phyloP scores from a whole-genome alignment of 2,329 filamentous ascomycete species.

The Coleophoma eucalyptorum region DNA sequence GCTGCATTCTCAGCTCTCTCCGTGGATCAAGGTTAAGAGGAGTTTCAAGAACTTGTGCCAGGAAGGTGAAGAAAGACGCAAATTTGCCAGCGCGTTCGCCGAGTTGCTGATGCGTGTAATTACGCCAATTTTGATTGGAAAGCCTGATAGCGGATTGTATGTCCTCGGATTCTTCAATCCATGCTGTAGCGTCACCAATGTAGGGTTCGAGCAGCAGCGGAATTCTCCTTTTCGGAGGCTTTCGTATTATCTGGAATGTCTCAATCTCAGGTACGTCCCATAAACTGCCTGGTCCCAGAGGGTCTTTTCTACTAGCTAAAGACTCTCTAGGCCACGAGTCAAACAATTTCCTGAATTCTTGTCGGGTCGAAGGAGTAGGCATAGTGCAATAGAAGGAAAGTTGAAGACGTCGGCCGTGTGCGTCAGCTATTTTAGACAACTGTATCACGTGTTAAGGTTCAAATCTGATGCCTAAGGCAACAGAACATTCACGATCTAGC shows the following conservation, averaged over 20 bases:
- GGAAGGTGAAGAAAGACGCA: slow-evolving; percentile 2
- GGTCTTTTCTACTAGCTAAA: background rate
- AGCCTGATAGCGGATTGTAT: background rate
- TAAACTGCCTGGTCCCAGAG: slow-evolving; percentile 1
- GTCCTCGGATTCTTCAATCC: background rate
- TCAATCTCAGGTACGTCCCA: slow-evolving; percentile 5
- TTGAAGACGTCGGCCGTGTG: too few species aligned
- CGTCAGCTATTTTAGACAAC: too few species aligned
- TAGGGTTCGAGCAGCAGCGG: background rate
- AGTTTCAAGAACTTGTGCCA: slow-evolving; percentile 3
- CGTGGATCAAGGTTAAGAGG: background rate
- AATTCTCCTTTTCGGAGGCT: background rate
- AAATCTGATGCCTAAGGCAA: too few species aligned
- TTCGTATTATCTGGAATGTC: slow-evolving; percentile 3
- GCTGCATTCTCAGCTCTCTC: background rate
- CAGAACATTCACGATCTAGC: too few species aligned
- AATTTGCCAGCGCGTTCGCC: background rate
- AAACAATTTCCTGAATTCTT: background rate
- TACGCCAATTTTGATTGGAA: background rate
- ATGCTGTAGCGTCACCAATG: background rate
- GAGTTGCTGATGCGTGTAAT: background rate
- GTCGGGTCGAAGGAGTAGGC: background rate
- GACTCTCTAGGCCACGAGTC: slow-evolving; percentile 1
- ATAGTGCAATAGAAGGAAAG: too few species aligned
- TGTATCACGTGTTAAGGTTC: too few species aligned